Evolutionary conservation across 208 protist species (phyloP).

Genomic region (Hexamita inflata): DNA sequence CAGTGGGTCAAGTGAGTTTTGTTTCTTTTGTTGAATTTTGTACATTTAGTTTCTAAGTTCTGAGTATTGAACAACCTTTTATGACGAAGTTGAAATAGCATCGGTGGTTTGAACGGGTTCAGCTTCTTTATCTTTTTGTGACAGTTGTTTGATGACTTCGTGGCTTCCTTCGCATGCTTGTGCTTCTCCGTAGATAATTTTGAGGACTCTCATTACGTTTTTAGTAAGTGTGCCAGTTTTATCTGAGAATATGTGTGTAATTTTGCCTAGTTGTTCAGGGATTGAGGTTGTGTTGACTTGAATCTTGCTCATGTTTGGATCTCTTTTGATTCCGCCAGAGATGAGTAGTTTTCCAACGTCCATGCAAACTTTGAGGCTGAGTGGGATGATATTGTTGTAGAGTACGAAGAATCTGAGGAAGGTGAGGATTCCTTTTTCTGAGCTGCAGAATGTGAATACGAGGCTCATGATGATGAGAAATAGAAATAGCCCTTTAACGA

Average conservation of each 20-base stretch:
- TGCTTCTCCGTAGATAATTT: conserved; percentile 51
- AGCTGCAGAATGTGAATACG: conserved; percentile 8
- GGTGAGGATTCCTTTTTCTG: neutral
- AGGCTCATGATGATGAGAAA: neutral
- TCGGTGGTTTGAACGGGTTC: too few species aligned
- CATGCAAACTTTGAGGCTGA: conserved; percentile 79
- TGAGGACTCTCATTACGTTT: conserved; percentile 70
- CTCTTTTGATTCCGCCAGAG: conserved; percentile 67
- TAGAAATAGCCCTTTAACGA: conserved; percentile 67
- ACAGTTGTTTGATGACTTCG: too few species aligned
- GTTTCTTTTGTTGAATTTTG: too few species aligned
- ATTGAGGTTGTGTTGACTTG: conserved; percentile 79
- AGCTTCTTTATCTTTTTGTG: too few species aligned
- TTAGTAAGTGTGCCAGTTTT: conserved; percentile 95
- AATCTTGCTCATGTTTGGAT: conserved; percentile 49
- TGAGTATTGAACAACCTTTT: too few species aligned
- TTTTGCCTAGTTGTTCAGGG: conserved; percentile 86
- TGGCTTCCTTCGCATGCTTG: conserved; percentile 32
- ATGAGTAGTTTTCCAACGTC: conserved; percentile 88
- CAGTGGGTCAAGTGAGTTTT: too few species aligned
- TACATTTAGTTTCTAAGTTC: too few species aligned
- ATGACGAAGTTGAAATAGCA: too few species aligned
- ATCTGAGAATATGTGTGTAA: conserved; percentile 86
- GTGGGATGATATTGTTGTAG: conserved; percentile 88
- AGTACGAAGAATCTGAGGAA: conserved; percentile 75